A percentile compares a stretch with the other conserved stretches of the same genome.
Evolutionary conservation across 768 basidiomycete genomes (phyloP).

Genomic region (Lactifluus hygrophoroides): DNA sequence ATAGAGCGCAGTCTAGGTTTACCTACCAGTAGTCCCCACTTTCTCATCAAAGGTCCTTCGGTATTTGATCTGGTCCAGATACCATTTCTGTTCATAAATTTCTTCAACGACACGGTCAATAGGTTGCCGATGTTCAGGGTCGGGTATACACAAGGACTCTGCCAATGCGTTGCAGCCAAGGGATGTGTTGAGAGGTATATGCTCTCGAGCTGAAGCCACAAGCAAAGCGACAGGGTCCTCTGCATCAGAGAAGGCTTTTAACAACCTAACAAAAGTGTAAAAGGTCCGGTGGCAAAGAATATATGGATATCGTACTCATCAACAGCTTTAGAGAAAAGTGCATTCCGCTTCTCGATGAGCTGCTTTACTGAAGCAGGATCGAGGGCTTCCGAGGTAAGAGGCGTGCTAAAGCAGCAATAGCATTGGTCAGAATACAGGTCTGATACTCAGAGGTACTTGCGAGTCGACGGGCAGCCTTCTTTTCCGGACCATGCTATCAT

Average conservation of each 20-base stretch:
- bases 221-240: slow-evolving; percentile 60
- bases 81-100: slow-evolving; percentile 52
- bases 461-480: not conserved
- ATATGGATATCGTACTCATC: slow-evolving; percentile 37
- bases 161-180: slow-evolving; percentile 7
- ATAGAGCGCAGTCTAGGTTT: not conserved
- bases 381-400: slow-evolving; percentile 10
- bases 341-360: slow-evolving; percentile 17
- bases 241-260: slow-evolving; percentile 39
- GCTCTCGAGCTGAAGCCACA: slow-evolving; percentile 56
- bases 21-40: slow-evolving; percentile 43
- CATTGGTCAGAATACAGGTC: not conserved
- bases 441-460: slow-evolving; percentile 4
- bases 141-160: slow-evolving; percentile 24
- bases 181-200: slow-evolving; percentile 60
- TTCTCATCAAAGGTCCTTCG: slow-evolving; percentile 46
- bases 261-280: slow-evolving; percentile 37
- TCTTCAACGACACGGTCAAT: slow-evolving; percentile 53
- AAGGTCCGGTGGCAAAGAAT: slow-evolving; percentile 19
- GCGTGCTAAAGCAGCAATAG: not conserved
- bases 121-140: slow-evolving; percentile 44
- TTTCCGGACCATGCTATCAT: slow-evolving; percentile 30
- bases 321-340: slow-evolving; percentile 34
- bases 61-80: slow-evolving; percentile 57
- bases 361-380: slow-evolving; percentile 12